A percentile compares a stretch with the other conserved stretches of the same genome.
Evolutionary conservation across 169 alveolate genomes (phyloP).

Genomic region (Babesia bovis): DNA sequence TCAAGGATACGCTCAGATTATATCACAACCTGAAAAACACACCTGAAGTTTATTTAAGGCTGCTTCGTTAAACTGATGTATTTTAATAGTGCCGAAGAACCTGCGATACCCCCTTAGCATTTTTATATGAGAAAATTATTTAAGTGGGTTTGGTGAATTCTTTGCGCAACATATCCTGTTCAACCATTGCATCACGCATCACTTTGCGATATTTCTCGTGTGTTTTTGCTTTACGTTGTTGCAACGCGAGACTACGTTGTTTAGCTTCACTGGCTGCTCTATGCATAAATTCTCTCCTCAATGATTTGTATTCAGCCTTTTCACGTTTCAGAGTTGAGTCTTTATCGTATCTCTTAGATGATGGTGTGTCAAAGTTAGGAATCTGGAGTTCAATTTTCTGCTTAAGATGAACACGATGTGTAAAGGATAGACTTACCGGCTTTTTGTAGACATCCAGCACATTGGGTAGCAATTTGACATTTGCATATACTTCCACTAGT

Average conservation of each 20-base stretch:
- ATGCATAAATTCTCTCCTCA: constrained; percentile 43
- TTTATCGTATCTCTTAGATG: background rate
- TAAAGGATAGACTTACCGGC: constrained; percentile 25
- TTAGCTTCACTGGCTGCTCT: constrained; percentile 39
- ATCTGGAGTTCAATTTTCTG: constrained; percentile 44
- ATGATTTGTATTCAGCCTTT: constrained; percentile 34
- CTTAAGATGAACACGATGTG: background rate
- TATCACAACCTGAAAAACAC: background rate
- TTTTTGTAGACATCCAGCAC: constrained; percentile 49
- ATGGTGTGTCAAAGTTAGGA: constrained; percentile 19
- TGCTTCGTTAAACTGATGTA: constrained; percentile 51
- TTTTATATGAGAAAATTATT: background rate
- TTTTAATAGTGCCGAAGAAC: constrained; percentile 14
- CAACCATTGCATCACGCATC: constrained; percentile 53
- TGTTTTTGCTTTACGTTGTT: constrained; percentile 30
- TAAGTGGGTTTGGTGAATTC: constrained; percentile 39
- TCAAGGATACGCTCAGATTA: no score
- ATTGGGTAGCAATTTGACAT: constrained; percentile 22
- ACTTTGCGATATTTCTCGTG: constrained; percentile 44
- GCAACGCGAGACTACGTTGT: constrained; percentile 26
- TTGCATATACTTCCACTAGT: background rate
- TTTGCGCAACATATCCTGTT: constrained; percentile 62
- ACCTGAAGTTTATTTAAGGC: constrained; percentile 57
- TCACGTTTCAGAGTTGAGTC: constrained; percentile 24
- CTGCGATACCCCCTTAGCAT: constrained; percentile 31